Evolutionary conservation across 768 basidiomycete species (phyloP).

Genomic region (Porpolomopsis calyptriformis): DNA sequence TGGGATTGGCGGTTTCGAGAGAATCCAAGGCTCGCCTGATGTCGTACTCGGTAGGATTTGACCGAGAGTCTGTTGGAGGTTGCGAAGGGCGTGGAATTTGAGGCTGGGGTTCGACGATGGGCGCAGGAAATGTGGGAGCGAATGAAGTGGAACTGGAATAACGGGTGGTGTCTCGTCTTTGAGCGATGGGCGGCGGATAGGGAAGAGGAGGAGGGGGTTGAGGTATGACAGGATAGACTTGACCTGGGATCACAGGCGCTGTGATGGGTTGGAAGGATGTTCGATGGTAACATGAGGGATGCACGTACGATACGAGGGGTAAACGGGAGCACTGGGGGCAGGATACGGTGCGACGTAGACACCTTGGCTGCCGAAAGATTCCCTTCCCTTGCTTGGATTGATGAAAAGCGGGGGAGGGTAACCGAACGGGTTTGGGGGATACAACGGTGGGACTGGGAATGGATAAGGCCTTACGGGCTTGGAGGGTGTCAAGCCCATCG

Average conservation of each 20-base stretch:
- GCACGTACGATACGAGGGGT: background rate
- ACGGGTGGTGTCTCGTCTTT: background rate
- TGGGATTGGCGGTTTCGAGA: conserved; percentile 18
- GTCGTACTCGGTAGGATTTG: background rate
- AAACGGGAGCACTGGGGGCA: background rate
- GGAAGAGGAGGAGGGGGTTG: background rate
- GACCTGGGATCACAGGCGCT: too few relatives aligned
- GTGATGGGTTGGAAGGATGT: too few relatives aligned
- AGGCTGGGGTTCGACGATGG: background rate
- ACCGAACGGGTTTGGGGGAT: too few relatives aligned
- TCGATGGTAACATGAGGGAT: too few relatives aligned
- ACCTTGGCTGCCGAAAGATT: background rate
- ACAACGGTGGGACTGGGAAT: too few relatives aligned
- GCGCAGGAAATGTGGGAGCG: background rate
- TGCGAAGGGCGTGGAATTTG: background rate
- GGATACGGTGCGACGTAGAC: background rate
- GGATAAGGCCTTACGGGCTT: too few relatives aligned
- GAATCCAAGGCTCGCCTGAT: conserved; percentile 20
- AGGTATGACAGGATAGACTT: background rate
- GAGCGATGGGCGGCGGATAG: background rate
- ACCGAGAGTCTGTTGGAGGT: background rate
- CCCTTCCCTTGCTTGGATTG: background rate
- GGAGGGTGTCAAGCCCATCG: too few relatives aligned
- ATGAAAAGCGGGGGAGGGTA: too few relatives aligned
- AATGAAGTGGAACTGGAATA: background rate